Evolutionary conservation across 179 eudicot species (phyloP).

Genomic region (Sideroxylon spinosum): DNA sequence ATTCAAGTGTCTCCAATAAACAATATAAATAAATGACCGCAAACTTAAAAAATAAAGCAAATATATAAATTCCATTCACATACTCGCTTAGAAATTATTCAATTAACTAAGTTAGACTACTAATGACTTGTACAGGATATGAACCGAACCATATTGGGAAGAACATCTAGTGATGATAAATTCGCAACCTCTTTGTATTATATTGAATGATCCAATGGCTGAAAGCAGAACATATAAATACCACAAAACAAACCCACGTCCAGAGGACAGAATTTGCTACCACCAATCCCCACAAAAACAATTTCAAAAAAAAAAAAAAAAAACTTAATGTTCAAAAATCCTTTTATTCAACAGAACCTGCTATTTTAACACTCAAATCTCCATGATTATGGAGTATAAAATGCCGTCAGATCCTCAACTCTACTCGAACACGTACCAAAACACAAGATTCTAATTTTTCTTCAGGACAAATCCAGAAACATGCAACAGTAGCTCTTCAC

Average conservation of each 20-base stretch:
- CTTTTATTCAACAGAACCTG: slow-evolving; percentile 2
- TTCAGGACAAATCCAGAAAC: not conserved
- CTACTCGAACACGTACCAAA: not conserved
- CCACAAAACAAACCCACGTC: not conserved
- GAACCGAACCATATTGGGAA: too few relatives aligned
- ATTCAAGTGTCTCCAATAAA: too few relatives aligned
- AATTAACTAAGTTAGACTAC: too few relatives aligned
- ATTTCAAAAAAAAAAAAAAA: not conserved
- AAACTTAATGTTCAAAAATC: not conserved
- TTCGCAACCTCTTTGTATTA: too few relatives aligned
- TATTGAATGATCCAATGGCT: not conserved
- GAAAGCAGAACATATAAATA: not conserved
- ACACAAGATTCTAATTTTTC: slow-evolving; percentile 7
- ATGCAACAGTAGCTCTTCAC: not conserved
- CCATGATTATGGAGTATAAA: slow-evolving; percentile 10
- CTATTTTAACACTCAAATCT: not conserved
- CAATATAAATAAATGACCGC: too few relatives aligned
- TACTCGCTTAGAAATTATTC: too few relatives aligned
- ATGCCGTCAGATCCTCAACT: slow-evolving; percentile 11
- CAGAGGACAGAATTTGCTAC: not conserved
- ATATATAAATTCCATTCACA: too few relatives aligned
- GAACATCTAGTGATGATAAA: too few relatives aligned
- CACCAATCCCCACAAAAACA: not conserved
- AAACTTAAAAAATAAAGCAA: too few relatives aligned
- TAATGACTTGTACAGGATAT: too few relatives aligned